Evolutionary conservation across 225 moss, liverwort and hornwort genomes (phyloP), one percentile per base, ranked within the genome.

Genomic region (Ulota crispa): DNA sequence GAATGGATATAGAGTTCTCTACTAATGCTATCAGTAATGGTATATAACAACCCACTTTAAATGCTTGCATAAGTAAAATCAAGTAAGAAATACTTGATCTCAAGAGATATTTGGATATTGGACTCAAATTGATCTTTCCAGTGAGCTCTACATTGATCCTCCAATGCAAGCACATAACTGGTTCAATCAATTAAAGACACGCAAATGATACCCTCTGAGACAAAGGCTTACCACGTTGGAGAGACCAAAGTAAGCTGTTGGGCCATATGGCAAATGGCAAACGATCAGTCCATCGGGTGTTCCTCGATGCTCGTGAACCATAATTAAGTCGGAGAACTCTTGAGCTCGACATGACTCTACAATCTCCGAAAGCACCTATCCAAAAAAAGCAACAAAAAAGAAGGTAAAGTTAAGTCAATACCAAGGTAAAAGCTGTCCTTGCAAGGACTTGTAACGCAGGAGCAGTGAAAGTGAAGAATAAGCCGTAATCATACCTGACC

Each of bases 301-400:
- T 76, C 97, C 97, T 85, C 95, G 90, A 82, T 98, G 97, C 88
- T 98, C 97, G 80, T 98, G 97, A 59, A 98, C 94, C 95, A 98
- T 92, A 41, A 98, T 78, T 82, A 98, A 90, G 85, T 98, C 95
- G 9, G 94, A 93, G 54, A 95, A 98, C 66, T 95, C 95, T 81
- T 92, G 91, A 28, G 91, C 93, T 78, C 92, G 87, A 82, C 95
- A 98, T 63, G 97, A 94, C 59, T 94, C 93, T 42, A 98, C 97
- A 65, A 98, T 98, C 75, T 92, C 93, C 56, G 95, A 88, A 70
- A 98, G 88, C 21, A 95, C 97, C 97, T 98, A 37, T 16, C 10
- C 13, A 60, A 45, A 28, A 28, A 16, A 16, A 47, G 16, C 0
- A 0, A 15, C 15, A 47, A 47, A 47, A 47, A 47, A 12, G 16